These are phyloP conservation scores for Olyra latifolia DNA, from an alignment of 176 grass and related monocot species.

Conservation along the genomic window DNA sequence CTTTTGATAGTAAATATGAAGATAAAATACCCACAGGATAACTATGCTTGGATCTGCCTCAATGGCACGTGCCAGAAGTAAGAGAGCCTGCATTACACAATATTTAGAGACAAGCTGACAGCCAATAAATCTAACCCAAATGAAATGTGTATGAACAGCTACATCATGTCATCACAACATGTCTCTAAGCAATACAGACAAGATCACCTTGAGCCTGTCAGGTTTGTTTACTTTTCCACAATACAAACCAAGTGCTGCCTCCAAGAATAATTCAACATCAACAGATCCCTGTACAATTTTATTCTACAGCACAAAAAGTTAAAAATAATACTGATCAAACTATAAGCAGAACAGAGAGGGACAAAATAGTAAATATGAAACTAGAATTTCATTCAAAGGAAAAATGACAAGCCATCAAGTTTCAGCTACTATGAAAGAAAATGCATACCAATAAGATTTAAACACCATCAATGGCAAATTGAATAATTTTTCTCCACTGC, in stretches of 20 bases:
- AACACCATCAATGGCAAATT: not conserved
- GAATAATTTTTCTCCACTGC: conserved; percentile 14
- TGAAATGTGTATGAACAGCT: conserved; percentile 13
- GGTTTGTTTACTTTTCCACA: conserved; percentile 61
- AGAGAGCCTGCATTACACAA: conserved; percentile 72
- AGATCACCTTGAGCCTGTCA: conserved; percentile 78
- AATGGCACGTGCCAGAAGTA: conserved; percentile 69
- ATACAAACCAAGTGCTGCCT: conserved; percentile 67
- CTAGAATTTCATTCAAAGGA: conserved; percentile 9
- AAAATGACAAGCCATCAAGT: not conserved
- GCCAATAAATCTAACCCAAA: conserved; percentile 24
- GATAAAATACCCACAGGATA: conserved; percentile 90
- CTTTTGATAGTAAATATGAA: conserved; percentile 92
- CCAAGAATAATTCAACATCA: conserved; percentile 79
- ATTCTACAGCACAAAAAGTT: conserved; percentile 60
- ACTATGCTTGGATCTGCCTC: conserved; percentile 77
- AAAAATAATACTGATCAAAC: conserved; percentile 44
- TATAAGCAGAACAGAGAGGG: conserved; percentile 32
- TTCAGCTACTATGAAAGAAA: conserved; percentile 8
- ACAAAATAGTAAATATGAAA: conserved; percentile 23
- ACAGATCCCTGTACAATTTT: conserved; percentile 69
- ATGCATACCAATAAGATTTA: conserved; percentile 8
- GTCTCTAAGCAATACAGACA: conserved; percentile 18
- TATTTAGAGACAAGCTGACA: conserved; percentile 33
- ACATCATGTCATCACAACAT: conserved; percentile 5